Conservation (phyloP, 768 basidiomycete genomes). For the Russula sp. region DNA sequence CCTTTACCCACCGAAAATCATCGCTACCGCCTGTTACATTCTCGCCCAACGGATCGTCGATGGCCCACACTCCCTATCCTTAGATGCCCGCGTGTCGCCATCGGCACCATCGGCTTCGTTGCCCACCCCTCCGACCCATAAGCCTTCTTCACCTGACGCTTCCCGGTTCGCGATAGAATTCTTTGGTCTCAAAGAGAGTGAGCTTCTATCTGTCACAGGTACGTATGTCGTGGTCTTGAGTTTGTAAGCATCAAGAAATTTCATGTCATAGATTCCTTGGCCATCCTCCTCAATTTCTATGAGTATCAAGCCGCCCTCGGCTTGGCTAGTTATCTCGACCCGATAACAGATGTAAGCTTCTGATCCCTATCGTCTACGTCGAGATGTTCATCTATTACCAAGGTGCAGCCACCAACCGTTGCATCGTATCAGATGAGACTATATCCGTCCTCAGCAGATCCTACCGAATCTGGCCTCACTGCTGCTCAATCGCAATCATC, state of each 20-base stretch:
- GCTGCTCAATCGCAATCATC: conserved; percentile 20
- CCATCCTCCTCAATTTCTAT: conserved; percentile 29
- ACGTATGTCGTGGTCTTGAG: conserved; percentile 21
- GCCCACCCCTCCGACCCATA: conserved; percentile 77
- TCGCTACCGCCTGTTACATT: conserved; percentile 75
- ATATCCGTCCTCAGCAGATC: conserved; percentile 22
- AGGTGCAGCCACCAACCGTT: conserved; percentile 26
- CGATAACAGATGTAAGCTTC: conserved; percentile 20
- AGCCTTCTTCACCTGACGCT: conserved; percentile 67
- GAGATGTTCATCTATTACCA: conserved; percentile 1
- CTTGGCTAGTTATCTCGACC: conserved; percentile 27
- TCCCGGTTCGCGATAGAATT: conserved; percentile 65
- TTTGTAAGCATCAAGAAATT: not conserved
- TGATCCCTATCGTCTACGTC: not conserved
- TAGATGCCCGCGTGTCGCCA: conserved; percentile 70
- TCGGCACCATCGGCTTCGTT: conserved; percentile 71
- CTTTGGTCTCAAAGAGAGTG: conserved; percentile 58
- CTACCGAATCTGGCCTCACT: conserved; percentile 2
- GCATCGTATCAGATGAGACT: conserved; percentile 27
- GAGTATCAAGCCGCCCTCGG: conserved; percentile 25
- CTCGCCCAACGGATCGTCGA: conserved; percentile 71
- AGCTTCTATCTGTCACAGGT: conserved; percentile 64
- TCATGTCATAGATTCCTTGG: conserved; percentile 22
- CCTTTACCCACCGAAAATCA: conserved; percentile 62
- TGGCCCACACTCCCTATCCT: conserved; percentile 68